Conservation (phyloP, 345 rosid genomes). For the Brassica incana region DNA sequence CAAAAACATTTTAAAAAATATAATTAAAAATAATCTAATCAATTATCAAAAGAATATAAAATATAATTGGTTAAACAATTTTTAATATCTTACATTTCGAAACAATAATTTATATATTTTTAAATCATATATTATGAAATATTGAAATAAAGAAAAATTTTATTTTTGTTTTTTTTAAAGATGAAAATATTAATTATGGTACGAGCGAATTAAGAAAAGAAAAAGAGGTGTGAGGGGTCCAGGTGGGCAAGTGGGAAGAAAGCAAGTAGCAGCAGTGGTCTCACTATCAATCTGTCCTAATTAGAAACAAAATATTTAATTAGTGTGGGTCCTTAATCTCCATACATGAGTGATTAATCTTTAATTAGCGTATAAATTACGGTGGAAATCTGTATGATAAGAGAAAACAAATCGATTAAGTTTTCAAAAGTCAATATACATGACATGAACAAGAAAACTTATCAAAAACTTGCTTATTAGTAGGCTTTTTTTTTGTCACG, state of each 20-base stretch:
- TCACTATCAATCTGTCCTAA: constrained; percentile 29
- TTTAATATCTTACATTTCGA: no score
- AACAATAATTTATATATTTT: no score
- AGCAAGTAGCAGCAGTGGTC: constrained; percentile 21
- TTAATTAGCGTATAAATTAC: constrained; percentile 13
- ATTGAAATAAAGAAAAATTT: no score
- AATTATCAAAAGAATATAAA: no score
- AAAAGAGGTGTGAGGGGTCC: constrained; percentile 26
- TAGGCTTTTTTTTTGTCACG: no score
- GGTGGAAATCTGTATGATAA: not conserved
- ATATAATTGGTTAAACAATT: no score
- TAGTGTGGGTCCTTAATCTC: not conserved
- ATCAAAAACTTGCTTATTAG: not conserved
- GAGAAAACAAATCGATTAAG: not conserved
- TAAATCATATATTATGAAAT: no score
- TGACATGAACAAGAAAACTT: not conserved
- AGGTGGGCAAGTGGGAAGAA: constrained; percentile 33
- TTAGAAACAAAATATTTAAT: not conserved
- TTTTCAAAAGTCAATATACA: not conserved
- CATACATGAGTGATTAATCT: constrained; percentile 12
- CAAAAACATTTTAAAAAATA: not conserved
- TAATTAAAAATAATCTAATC: no score
- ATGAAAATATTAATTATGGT: not conserved
- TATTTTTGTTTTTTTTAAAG: no score
- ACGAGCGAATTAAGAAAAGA: not conserved